Evolutionary conservation across 2,329 filamentous ascomycete genomes (phyloP).

Genomic region (Dactylellina cionopaga): DNA sequence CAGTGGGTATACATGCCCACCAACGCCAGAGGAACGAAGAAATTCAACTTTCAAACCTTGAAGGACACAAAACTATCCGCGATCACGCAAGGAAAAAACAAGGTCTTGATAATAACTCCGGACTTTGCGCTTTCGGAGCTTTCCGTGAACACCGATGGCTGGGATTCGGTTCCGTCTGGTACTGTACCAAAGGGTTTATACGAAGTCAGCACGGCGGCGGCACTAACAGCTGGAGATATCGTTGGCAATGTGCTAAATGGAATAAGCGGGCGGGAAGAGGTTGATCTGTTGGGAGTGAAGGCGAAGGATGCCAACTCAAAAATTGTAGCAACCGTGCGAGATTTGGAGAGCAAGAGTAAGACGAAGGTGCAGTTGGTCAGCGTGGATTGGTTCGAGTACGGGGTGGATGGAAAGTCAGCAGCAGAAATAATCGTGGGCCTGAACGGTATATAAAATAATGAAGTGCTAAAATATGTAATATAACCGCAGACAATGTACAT

Average conservation of each 20-base stretch:
- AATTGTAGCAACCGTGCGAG: neutral
- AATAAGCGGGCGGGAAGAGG: constrained; percentile 18
- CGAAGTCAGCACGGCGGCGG: constrained; percentile 31
- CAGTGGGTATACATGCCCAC: constrained; percentile 40
- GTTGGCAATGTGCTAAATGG: constrained; percentile 33
- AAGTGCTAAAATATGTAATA: too few relatives aligned
- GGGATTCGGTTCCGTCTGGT: constrained; percentile 7
- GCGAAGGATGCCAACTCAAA: constrained; percentile 24
- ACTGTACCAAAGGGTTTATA: neutral
- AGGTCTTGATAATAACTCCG: constrained; percentile 41
- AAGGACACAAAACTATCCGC: constrained; percentile 7
- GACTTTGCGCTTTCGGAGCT: constrained; percentile 23
- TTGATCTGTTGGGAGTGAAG: constrained; percentile 25
- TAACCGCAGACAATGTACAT: too few relatives aligned
- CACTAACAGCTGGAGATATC: constrained; percentile 25
- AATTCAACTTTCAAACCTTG: constrained; percentile 45
- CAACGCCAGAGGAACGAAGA: constrained; percentile 18
- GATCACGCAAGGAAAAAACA: constrained; percentile 35
- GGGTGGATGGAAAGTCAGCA: constrained; percentile 1
- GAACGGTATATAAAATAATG: constrained; percentile 9
- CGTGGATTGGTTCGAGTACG: constrained; percentile 45
- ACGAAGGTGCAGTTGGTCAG: constrained; percentile 40
- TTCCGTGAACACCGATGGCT: constrained; percentile 35
- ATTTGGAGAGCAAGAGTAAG: neutral
- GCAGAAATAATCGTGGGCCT: constrained; percentile 32